Percentiles rank a stretch among this genome's conserved stretches.
Evolutionary conservation across 257 asterid species (phyloP).

Genomic region (Gentiana straminea): DNA sequence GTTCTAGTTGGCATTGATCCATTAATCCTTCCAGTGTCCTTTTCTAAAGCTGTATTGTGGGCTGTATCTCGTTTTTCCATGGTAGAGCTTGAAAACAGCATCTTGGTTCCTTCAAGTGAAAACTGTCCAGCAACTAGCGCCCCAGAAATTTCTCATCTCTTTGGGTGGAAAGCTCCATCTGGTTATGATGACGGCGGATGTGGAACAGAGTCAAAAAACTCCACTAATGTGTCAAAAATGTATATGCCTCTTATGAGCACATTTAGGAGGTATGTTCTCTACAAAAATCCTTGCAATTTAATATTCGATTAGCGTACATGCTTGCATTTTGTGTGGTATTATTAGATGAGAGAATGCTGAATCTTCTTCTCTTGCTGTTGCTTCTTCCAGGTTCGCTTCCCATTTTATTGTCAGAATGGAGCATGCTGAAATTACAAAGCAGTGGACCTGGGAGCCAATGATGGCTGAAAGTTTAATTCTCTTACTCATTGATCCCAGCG

Average conservation of each 20-base stretch:
- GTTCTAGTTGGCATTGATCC: constrained; percentile 84
- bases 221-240: constrained; percentile 61
- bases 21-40: constrained; percentile 56
- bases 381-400: constrained; percentile 60
- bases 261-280: constrained; percentile 65
- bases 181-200: constrained; percentile 93
- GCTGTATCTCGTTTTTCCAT: constrained; percentile 73
- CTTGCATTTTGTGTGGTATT: constrained; percentile 1
- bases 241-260: constrained; percentile 70
- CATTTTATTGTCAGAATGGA: constrained; percentile 67
- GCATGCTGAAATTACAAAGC: constrained; percentile 56
- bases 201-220: constrained; percentile 62
- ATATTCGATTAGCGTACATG: constrained; percentile 6
- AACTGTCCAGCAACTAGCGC: constrained; percentile 60
- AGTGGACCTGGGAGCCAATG: constrained; percentile 95
- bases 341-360: constrained; percentile 9
- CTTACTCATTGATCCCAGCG: constrained; percentile 85
- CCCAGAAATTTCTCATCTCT: constrained; percentile 62
- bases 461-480: constrained; percentile 85
- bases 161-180: constrained; percentile 86
- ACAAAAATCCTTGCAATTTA: constrained; percentile 2
- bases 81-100: constrained; percentile 46
- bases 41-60: constrained; percentile 88
- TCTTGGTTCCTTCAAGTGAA: constrained; percentile 44
- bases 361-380: constrained; percentile 7